Conservation (phyloP, 2,329 filamentous ascomycete species). For the Fusarium papillatum region DNA sequence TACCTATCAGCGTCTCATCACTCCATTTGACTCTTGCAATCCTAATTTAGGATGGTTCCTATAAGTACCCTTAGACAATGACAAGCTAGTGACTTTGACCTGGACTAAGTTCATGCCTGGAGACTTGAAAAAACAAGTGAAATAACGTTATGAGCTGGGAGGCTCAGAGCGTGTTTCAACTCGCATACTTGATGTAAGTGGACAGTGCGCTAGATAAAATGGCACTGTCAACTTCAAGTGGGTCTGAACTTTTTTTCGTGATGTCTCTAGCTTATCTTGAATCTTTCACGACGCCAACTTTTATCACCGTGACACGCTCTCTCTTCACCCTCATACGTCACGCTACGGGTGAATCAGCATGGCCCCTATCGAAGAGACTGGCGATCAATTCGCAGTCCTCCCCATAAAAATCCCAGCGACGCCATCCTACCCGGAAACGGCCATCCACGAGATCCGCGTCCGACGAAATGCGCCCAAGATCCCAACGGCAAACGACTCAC, state of each 20-base stretch:
- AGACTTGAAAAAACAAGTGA: not conserved
- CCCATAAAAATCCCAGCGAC: conserved; percentile 75
- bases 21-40: no score
- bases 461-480: conserved; percentile 86
- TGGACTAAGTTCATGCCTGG: no score
- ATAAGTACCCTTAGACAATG: no score
- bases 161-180: no score
- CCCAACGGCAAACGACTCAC: conserved; percentile 78
- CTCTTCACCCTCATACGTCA: not conserved
- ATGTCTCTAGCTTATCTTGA: conserved; percentile 12
- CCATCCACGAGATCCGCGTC: conserved; percentile 88
- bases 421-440: conserved; percentile 71
- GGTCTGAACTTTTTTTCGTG: conserved; percentile 38
- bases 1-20: no score
- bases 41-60: no score
- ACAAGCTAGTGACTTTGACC: no score
- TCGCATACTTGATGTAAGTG: conserved; percentile 12
- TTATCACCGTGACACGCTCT: not conserved
- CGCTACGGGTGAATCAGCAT: conserved; percentile 35
- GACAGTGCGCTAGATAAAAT: conserved; percentile 4
- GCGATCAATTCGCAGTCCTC: conserved; percentile 76
- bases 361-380: conserved; percentile 41
- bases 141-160: not conserved
- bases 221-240: conserved; percentile 26
- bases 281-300: not conserved